Conservation (phyloP, 768 basidiomycete genomes). For the Guyanaporus albipodus region DNA sequence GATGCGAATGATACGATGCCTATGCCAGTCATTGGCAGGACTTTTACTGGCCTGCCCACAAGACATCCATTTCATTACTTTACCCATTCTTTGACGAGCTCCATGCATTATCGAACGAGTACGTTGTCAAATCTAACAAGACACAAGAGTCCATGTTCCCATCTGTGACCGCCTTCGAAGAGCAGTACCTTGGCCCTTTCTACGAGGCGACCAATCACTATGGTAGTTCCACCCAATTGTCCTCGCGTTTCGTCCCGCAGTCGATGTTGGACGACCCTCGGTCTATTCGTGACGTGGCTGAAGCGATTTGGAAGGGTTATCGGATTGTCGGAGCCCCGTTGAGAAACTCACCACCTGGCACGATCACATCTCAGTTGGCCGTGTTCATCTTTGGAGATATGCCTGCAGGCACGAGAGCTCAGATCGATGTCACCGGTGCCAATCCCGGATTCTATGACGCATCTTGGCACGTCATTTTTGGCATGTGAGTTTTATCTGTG, state of each 20-base stretch:
- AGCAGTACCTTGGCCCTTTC: constrained; percentile 9
- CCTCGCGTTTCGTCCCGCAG: constrained; percentile 20
- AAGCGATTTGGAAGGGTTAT: constrained; percentile 20
- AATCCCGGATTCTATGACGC: not conserved
- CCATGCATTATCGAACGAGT: constrained; percentile 7
- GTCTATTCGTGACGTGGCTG: constrained; percentile 10
- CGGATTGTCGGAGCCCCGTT: constrained; percentile 6
- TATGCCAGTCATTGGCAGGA: constrained; percentile 7
- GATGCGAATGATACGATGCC: too few relatives aligned
- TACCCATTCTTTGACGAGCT: constrained; percentile 19
- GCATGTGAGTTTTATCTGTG: not conserved
- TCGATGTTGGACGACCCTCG: constrained; percentile 2
- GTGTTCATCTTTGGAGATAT: not conserved
- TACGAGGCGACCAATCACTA: constrained; percentile 12
- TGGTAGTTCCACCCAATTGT: constrained; percentile 12
- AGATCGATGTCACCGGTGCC: not conserved
- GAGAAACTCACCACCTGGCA: not conserved
- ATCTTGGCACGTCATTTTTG: not conserved
- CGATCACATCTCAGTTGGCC: not conserved
- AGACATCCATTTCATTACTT: constrained; percentile 6
- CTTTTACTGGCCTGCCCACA: constrained; percentile 13
- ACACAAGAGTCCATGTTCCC: constrained; percentile 20
- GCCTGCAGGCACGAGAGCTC: not conserved
- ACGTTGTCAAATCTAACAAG: constrained; percentile 13
- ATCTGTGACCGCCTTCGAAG: constrained; percentile 5